These are phyloP conservation scores for Alternaria longipes DNA, from an alignment of 2,329 filamentous ascomycete genomes.

Conservation along the genomic window DNA sequence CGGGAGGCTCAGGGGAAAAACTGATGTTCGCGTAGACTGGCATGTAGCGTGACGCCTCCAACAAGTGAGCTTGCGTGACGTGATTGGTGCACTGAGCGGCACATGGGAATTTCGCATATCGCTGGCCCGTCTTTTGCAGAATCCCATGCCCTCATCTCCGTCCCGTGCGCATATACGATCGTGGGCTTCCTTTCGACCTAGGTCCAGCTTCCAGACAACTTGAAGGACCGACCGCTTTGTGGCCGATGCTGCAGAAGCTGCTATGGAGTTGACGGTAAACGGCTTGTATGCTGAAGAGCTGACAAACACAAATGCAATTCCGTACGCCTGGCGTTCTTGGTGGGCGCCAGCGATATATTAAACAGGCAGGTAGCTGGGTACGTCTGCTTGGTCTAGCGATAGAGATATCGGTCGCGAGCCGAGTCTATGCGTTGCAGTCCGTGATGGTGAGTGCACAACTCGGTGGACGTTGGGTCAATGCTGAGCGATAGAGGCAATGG, in stretches of 20 bases:
- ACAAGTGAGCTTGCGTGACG: neutral
- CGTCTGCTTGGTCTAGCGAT: neutral
- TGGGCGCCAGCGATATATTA: neutral
- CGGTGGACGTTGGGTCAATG: neutral
- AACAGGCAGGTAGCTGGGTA: neutral
- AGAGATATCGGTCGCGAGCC: neutral
- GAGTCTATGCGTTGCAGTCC: neutral
- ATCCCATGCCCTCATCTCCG: constrained; percentile 17
- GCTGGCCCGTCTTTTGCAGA: neutral
- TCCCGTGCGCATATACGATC: constrained; percentile 5
- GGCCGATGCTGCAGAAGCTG: constrained; percentile 2
- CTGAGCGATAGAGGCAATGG: neutral
- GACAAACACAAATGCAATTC: neutral
- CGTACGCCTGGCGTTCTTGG: neutral
- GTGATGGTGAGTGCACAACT: neutral
- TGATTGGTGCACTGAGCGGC: constrained; percentile 4
- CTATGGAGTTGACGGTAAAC: neutral
- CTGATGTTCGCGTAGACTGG: neutral
- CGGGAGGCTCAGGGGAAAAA: constrained; percentile 5
- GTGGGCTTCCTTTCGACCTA: neutral
- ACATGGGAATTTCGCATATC: neutral
- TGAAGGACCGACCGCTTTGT: neutral
- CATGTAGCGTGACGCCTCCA: constrained; percentile 7
- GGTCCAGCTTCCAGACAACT: neutral
- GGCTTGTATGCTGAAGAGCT: neutral